Conservation (phyloP, 2,329 filamentous ascomycete species). For the Xylariaceae sp. region DNA sequence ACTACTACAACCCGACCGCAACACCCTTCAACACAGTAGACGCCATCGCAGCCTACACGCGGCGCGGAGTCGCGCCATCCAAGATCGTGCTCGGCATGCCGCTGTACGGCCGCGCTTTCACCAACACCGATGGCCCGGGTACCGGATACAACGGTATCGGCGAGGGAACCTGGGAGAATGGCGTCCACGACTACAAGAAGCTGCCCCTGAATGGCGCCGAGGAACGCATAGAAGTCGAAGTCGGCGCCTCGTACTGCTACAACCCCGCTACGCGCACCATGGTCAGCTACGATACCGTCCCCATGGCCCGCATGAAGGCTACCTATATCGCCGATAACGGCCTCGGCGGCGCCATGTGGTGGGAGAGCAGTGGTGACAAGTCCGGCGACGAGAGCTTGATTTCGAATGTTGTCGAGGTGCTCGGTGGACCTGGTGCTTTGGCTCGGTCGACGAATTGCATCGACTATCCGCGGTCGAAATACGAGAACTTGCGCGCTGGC, state of each 20-base stretch:
- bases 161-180: slow-evolving; percentile 75
- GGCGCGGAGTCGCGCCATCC: slow-evolving; percentile 51
- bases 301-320: slow-evolving; percentile 64
- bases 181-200: slow-evolving; percentile 83
- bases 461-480: slow-evolving; percentile 60
- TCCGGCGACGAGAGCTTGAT: slow-evolving; percentile 63
- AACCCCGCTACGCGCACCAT: slow-evolving; percentile 57
- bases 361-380: slow-evolving; percentile 81
- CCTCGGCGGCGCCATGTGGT: slow-evolving; percentile 94
- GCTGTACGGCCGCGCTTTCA: slow-evolving; percentile 82
- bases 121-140: slow-evolving; percentile 70
- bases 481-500: slow-evolving; percentile 61
- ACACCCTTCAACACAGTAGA: slow-evolving; percentile 75
- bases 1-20: slow-evolving; percentile 47
- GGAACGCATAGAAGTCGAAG: slow-evolving; percentile 58
- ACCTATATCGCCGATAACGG: slow-evolving; percentile 60
- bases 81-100: slow-evolving; percentile 92
- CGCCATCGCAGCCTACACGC: slow-evolving; percentile 66
- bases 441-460: slow-evolving; percentile 55
- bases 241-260: slow-evolving; percentile 74
- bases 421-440: slow-evolving; percentile 51
- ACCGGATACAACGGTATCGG: slow-evolving; percentile 63
- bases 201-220: slow-evolving; percentile 64
- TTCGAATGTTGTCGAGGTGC: slow-evolving; percentile 51
- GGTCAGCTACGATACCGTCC: slow-evolving; percentile 72